A percentile compares a stretch with the other conserved stretches of the same genome.
Evolutionary conservation across 345 rosid genomes (phyloP).

Genomic region (Physaria fendleri): DNA sequence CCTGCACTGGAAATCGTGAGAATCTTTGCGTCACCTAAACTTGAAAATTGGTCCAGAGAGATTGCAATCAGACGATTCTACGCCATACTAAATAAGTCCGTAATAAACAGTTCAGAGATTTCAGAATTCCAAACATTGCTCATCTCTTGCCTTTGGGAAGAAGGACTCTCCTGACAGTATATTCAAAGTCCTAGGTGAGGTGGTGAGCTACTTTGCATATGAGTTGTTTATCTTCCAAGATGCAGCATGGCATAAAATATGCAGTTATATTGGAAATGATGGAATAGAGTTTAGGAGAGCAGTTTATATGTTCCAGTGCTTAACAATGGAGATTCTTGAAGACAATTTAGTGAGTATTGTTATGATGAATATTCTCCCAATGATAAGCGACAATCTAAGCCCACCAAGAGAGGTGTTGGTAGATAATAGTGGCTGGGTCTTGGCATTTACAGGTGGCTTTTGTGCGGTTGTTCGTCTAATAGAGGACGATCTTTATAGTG

Average conservation of each 20-base stretch:
- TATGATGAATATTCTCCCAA: not conserved
- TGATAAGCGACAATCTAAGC: not conserved
- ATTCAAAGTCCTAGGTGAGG: not conserved
- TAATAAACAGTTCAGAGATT: not conserved
- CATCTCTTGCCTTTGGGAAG: not conserved
- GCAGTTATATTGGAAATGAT: not conserved
- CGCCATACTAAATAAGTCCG: not conserved
- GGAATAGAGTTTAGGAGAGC: not conserved
- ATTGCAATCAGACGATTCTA: not conserved
- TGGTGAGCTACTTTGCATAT: not conserved
- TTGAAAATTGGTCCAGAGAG: not conserved
- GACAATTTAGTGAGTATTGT: not conserved
- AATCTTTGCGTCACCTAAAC: not conserved
- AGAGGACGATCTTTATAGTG: not conserved
- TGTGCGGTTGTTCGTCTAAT: not conserved
- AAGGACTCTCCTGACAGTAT: not conserved
- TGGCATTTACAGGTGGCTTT: not conserved
- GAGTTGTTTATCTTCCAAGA: not conserved
- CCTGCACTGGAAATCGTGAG: not conserved
- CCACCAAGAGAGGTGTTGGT: not conserved
- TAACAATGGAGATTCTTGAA: not conserved
- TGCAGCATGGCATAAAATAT: not conserved
- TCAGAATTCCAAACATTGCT: not conserved
- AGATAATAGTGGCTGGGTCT: not conserved
- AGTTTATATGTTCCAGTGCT: constrained; percentile 1